Evolutionary conservation across 1,139 yeast genomes (phyloP).

Genomic region (Magnusiomyces tetraspermus): DNA sequence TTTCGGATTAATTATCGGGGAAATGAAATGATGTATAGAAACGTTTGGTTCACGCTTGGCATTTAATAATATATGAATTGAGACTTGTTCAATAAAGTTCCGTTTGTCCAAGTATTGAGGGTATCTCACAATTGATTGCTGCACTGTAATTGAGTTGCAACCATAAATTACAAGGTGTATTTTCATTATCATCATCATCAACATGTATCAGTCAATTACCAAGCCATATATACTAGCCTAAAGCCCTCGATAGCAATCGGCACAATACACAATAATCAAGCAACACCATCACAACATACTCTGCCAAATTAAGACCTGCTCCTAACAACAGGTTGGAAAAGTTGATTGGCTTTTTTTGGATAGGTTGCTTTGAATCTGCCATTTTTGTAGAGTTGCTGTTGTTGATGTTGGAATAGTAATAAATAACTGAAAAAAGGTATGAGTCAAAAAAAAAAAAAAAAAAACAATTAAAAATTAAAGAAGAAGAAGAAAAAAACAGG

Average conservation of each 20-base stretch:
- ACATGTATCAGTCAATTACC: neutral
- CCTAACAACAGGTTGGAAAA: conserved; percentile 87
- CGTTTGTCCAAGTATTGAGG: no score
- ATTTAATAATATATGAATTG: no score
- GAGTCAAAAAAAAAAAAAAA: neutral
- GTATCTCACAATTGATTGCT: no score
- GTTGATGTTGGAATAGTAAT: neutral
- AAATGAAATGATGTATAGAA: neutral
- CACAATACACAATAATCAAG: neutral
- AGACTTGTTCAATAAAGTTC: no score
- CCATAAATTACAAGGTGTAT: no score
- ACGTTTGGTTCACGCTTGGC: neutral
- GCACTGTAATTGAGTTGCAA: no score
- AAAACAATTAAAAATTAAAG: no score
- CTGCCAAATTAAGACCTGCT: conserved; percentile 86
- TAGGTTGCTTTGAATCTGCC: conserved; percentile 1
- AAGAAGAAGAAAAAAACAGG: no score
- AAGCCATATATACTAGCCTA: neutral
- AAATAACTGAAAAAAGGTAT: neutral
- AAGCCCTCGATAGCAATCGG: neutral
- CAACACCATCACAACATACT: conserved; percentile 27
- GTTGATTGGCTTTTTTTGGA: conserved; percentile 77
- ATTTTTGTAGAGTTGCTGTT: neutral
- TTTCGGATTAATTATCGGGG: neutral
- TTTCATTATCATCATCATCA: no score